Evolutionary conservation across 257 asterid species (phyloP).

Genomic region (Verbascum thapsus): DNA sequence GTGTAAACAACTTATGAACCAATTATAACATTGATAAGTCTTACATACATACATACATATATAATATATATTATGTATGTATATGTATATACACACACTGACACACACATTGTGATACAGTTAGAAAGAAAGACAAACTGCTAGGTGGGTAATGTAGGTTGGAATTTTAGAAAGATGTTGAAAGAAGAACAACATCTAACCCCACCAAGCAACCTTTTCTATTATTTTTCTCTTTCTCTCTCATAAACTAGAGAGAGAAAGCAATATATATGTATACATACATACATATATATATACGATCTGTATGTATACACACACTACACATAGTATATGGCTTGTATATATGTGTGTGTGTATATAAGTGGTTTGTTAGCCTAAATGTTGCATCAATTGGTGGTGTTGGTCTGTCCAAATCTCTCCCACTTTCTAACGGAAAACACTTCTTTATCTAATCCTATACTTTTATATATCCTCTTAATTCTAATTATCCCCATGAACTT

Average conservation of each 20-base stretch:
- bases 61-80: no score
- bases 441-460: conserved; percentile 50
- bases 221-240: conserved; percentile 32
- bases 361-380: conserved; percentile 65
- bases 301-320: background rate
- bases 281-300: no score
- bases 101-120: background rate
- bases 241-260: conserved; percentile 16
- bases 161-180: conserved; percentile 53
- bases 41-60: no score
- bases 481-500: conserved; percentile 13
- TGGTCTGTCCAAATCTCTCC: conserved; percentile 68
- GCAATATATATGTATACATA: conserved; percentile 9
- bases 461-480: background rate
- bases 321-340: no score
- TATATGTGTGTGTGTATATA: background rate
- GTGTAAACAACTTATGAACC: conserved; percentile 27
- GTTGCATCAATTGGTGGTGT: conserved; percentile 82
- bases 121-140: conserved; percentile 6
- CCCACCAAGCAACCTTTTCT: conserved; percentile 58
- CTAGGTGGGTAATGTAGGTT: conserved; percentile 63
- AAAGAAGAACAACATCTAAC: conserved; percentile 56
- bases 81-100: no score
- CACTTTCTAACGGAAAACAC: conserved; percentile 72
- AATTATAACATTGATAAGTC: no score